Evolutionary conservation across 2,329 filamentous ascomycete species (phyloP).

Genomic region (Monilinia fructigena): DNA sequence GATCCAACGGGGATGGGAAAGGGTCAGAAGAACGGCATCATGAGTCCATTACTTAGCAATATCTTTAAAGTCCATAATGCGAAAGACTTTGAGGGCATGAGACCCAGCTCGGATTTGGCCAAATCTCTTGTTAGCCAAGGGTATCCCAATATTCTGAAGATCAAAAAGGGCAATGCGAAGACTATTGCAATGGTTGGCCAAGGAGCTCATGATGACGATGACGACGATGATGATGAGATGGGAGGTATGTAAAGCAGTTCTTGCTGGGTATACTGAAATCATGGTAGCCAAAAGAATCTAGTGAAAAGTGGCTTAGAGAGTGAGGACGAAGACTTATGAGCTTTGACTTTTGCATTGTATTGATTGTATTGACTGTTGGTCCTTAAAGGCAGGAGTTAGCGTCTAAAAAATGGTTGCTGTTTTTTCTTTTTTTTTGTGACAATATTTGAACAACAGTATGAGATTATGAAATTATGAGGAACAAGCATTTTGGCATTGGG

Average conservation of each 20-base stretch:
- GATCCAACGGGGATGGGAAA: conserved; percentile 45
- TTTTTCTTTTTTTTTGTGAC: conserved; percentile 3
- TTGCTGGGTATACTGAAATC: neutral
- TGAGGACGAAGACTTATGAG: conserved; percentile 1
- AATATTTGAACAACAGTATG: conserved; percentile 1
- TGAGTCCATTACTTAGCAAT: conserved; percentile 53
- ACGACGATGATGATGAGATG: conserved; percentile 32
- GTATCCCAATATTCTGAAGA: conserved; percentile 67
- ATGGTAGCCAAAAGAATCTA: neutral
- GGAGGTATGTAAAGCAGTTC: conserved; percentile 23
- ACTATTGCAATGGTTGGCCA: conserved; percentile 40
- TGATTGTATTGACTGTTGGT: neutral
- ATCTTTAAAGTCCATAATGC: conserved; percentile 79
- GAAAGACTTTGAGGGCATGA: conserved; percentile 85
- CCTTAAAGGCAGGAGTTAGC: conserved; percentile 4
- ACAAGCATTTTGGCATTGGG: neutral
- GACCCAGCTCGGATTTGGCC: conserved; percentile 70
- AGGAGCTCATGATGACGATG: conserved; percentile 34
- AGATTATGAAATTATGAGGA: conserved; percentile 13
- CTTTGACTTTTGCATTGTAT: conserved; percentile 3
- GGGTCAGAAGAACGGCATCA: conserved; percentile 46
- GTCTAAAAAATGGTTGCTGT: conserved; percentile 11
- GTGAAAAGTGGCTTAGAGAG: neutral
- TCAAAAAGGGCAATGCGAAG: conserved; percentile 81
- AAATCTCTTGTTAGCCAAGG: conserved; percentile 75